Conservation (phyloP, 768 basidiomycete genomes). For the Cyathus striatus region DNA sequence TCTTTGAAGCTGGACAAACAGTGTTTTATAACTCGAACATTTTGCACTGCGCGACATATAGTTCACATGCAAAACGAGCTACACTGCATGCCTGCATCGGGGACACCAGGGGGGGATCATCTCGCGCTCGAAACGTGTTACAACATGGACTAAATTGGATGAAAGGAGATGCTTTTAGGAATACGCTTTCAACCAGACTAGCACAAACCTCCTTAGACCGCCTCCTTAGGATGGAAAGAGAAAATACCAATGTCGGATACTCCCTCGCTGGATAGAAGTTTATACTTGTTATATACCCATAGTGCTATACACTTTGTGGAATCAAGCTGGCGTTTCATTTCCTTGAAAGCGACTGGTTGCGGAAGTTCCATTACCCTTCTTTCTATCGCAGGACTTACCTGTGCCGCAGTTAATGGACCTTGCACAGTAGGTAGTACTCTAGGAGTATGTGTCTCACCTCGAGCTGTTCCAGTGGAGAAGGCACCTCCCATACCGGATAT, state of each 20-base stretch:
- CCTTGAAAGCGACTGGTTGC: too few relatives aligned
- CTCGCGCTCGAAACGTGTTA: slow-evolving; percentile 65
- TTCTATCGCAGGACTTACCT: slow-evolving; percentile 2
- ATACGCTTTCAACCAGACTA: slow-evolving; percentile 33
- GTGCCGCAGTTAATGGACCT: slow-evolving; percentile 15
- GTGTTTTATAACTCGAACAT: slow-evolving; percentile 82
- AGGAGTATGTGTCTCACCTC: slow-evolving; percentile 19
- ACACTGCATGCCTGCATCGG: slow-evolving; percentile 73
- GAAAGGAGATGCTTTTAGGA: slow-evolving; percentile 43
- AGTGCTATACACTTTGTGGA: too few relatives aligned
- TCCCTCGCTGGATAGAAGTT: slow-evolving; percentile 30
- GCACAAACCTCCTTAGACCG: slow-evolving; percentile 55
- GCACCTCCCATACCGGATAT: slow-evolving; percentile 14
- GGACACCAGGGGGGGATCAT: slow-evolving; percentile 52
- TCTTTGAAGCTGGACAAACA: slow-evolving; percentile 56
- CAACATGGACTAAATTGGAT: slow-evolving; percentile 76
- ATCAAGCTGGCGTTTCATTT: too few relatives aligned
- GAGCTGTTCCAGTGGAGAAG: slow-evolving; percentile 15
- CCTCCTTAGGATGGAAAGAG: slow-evolving; percentile 47
- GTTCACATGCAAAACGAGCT: slow-evolving; percentile 39
- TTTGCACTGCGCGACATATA: slow-evolving; percentile 69
- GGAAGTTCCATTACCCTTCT: slow-evolving; percentile 1
- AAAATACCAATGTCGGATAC: slow-evolving; percentile 42
- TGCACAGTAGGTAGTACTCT: slow-evolving; percentile 18
- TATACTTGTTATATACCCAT: too few relatives aligned